Percentiles rank a stretch among this genome's conserved stretches.
Conservation (phyloP, 768 basidiomycete species). For the Serendipita sp. region DNA sequence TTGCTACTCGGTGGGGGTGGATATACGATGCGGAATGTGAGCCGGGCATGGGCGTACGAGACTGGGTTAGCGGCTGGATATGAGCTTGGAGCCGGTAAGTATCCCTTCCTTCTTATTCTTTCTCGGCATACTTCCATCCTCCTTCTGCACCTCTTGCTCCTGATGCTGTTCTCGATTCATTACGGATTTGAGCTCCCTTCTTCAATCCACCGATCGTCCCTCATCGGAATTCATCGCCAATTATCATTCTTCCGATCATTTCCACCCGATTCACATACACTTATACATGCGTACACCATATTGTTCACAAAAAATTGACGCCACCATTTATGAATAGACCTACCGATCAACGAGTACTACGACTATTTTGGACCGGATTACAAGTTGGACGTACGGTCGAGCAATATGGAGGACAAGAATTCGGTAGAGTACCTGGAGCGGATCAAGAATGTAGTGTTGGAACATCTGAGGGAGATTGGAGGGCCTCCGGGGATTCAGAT, state of each 20-base stretch:
- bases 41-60: constrained; percentile 94
- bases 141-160: no score
- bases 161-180: no score
- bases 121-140: no score
- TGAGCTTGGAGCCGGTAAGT: constrained; percentile 66
- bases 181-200: no score
- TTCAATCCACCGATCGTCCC: no score
- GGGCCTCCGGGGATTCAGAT: constrained; percentile 90
- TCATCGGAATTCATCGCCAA: no score
- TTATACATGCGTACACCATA: no score
- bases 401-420: constrained; percentile 93
- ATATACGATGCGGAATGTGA: constrained; percentile 97
- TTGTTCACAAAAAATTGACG: no score
- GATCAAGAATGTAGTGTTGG: constrained; percentile 80
- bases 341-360: constrained; percentile 97
- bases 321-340: constrained; percentile 35
- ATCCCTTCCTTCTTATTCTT: no score
- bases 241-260: no score
- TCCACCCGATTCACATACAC: no score
- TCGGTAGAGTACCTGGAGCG: constrained; percentile 85
- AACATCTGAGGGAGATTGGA: constrained; percentile 71
- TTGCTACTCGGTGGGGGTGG: constrained; percentile 92
- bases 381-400: constrained; percentile 83
- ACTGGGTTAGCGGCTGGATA: constrained; percentile 97
- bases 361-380: constrained; percentile 99